Conservation (phyloP, 2,329 filamentous ascomycete genomes). For the Diaporthe ilicicola region DNA sequence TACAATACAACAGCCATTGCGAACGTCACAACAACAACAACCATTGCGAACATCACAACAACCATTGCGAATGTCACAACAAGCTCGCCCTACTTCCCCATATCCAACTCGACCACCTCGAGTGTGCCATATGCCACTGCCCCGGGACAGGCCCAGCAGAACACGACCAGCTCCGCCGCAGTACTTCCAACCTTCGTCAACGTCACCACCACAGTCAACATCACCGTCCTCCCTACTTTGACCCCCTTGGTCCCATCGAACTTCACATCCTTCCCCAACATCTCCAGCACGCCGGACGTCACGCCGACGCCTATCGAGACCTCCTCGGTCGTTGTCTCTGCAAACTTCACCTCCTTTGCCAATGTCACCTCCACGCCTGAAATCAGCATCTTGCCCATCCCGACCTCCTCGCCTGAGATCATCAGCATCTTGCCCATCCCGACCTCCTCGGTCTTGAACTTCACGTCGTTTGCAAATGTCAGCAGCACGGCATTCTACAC, state of each 20-base stretch:
- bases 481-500: no score
- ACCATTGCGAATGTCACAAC: not conserved
- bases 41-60: not conserved
- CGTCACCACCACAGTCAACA: not conserved
- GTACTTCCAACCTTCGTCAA: not conserved
- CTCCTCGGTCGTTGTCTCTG: not conserved
- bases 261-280: constrained; percentile 7
- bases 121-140: not conserved
- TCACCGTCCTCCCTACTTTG: not conserved
- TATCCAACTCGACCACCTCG: constrained; percentile 3
- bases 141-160: not conserved
- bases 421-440: not conserved
- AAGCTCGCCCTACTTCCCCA: not conserved
- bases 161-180: not conserved
- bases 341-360: constrained; percentile 3
- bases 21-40: no score
- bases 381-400: not conserved
- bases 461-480: not conserved
- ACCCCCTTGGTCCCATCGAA: not conserved
- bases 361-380: not conserved
- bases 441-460: not conserved
- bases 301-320: not conserved
- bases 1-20: not conserved
- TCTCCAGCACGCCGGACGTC: not conserved
- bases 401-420: not conserved